Evolutionary conservation across 2,329 filamentous ascomycete species (phyloP).

Genomic region (Cryphonectria carpinicola): DNA sequence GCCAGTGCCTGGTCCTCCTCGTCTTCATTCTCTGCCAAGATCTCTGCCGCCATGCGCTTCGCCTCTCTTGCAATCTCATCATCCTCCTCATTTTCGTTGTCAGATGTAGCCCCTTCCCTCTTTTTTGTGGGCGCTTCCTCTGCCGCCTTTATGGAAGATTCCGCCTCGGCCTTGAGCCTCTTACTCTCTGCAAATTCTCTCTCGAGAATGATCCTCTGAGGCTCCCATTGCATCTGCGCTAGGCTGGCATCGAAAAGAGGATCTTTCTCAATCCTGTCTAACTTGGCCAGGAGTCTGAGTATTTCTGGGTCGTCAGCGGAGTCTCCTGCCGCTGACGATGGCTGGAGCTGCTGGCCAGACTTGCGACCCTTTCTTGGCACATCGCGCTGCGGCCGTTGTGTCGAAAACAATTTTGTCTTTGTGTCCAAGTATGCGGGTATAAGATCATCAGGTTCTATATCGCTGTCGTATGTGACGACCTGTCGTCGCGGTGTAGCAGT

Average conservation of each 20-base stretch:
- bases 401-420: conserved; percentile 68
- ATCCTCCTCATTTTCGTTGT: conserved; percentile 38
- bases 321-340: conserved; percentile 18
- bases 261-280: conserved; percentile 78
- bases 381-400: conserved; percentile 59
- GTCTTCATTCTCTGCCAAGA: conserved; percentile 60
- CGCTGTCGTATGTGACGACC: conserved; percentile 62
- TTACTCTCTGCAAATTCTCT: conserved; percentile 61
- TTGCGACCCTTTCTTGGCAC: conserved; percentile 43
- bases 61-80: conserved; percentile 61
- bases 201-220: conserved; percentile 61
- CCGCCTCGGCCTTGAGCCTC: conserved; percentile 43
- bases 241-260: conserved; percentile 71
- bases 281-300: conserved; percentile 71
- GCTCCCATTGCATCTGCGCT: conserved; percentile 69
- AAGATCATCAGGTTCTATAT: conserved; percentile 75
- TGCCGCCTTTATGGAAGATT: conserved; percentile 34
- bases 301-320: conserved; percentile 51
- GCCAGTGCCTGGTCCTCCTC: conserved; percentile 55
- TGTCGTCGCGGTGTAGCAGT: conserved; percentile 46
- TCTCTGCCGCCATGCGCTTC: conserved; percentile 60
- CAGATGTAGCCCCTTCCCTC: conserved; percentile 30
- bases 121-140: conserved; percentile 31
- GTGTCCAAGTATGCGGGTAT: conserved; percentile 77
- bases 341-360: conserved; percentile 33